Conservation (phyloP, 2,329 filamentous ascomycete species). For the Pleomassaria siparia region DNA sequence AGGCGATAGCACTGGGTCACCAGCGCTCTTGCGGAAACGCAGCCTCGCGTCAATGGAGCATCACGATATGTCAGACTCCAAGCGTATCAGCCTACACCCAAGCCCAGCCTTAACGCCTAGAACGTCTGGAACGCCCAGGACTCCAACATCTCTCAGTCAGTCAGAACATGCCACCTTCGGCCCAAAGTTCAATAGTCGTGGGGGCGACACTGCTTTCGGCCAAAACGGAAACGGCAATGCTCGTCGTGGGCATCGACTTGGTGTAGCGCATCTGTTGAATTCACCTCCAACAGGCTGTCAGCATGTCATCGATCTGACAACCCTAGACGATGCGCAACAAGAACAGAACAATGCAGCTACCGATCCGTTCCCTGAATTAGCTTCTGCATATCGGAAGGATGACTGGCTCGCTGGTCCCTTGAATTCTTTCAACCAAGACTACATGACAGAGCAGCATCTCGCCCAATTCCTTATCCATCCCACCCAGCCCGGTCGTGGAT, state of each 20-base stretch:
- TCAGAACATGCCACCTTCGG: background rate
- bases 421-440: conserved; percentile 24
- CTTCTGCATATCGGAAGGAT: conserved; percentile 12
- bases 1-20: background rate
- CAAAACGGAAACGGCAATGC: background rate
- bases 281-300: background rate
- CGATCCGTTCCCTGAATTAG: conserved; percentile 27
- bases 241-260: background rate
- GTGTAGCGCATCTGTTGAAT: background rate
- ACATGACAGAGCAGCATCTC: conserved; percentile 29
- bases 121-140: conserved; percentile 21
- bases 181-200: background rate
- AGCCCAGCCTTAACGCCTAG: conserved; percentile 23
- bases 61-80: conserved; percentile 21
- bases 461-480: conserved; percentile 29
- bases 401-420: conserved; percentile 1
- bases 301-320: conserved; percentile 24
- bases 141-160: background rate
- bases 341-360: conserved; percentile 9
- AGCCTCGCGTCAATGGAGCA: conserved; percentile 15
- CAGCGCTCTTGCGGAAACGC: conserved; percentile 25
- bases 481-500: conserved; percentile 14
- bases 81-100: conserved; percentile 25
- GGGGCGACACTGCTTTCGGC: background rate
- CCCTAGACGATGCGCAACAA: conserved; percentile 14